phyloP scores from a whole-genome alignment of 106 monocot species.

The Allium fistulosum region DNA sequence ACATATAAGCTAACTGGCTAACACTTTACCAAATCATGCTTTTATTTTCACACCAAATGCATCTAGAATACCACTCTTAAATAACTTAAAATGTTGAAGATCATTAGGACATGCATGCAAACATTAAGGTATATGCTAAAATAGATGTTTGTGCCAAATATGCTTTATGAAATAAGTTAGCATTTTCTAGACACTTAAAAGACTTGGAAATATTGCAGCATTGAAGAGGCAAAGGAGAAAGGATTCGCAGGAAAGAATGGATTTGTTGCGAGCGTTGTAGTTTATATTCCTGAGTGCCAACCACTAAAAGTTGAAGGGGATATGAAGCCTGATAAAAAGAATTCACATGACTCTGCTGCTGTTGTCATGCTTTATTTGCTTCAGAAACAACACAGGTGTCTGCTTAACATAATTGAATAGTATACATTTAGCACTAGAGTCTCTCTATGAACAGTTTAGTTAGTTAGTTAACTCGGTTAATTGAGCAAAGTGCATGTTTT shows the following conservation, averaged over 20 bases:
- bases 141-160: not conserved
- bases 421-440: too few species aligned
- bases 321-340: slow-evolving; percentile 63
- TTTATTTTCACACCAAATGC: too few species aligned
- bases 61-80: too few species aligned
- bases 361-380: slow-evolving; percentile 22
- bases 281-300: slow-evolving; percentile 37
- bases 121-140: not conserved
- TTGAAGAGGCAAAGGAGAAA: not conserved
- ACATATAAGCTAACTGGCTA: too few species aligned
- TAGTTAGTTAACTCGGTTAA: too few species aligned
- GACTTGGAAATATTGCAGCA: not conserved
- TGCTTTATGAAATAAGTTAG: not conserved
- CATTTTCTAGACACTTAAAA: not conserved
- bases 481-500: too few species aligned
- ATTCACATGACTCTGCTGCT: slow-evolving; percentile 84
- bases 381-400: slow-evolving; percentile 22
- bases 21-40: too few species aligned
- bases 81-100: too few species aligned
- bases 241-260: not conserved
- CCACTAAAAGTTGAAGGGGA: slow-evolving; percentile 46
- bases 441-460: too few species aligned
- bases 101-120: not conserved
- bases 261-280: slow-evolving; percentile 46
- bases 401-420: not conserved